phyloP scores from a whole-genome alignment of 805 yeast genomes.

The Saccharomycopsis microspora region DNA sequence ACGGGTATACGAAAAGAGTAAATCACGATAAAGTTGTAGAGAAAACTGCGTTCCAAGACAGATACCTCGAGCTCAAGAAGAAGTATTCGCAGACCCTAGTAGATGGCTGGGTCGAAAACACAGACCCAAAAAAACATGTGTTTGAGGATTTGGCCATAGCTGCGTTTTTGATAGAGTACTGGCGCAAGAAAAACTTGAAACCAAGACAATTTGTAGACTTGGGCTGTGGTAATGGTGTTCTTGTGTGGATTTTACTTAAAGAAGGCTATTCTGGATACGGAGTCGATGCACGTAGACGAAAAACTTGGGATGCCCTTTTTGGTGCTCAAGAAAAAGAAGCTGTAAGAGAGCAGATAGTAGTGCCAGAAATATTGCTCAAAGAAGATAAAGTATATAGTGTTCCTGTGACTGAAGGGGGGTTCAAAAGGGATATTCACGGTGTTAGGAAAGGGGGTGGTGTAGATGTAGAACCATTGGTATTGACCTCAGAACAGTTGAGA shows the following conservation, averaged over 20 bases:
- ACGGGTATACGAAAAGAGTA: conserved; percentile 81
- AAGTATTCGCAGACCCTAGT: conserved; percentile 68
- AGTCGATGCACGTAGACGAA: conserved; percentile 80
- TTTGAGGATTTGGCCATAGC: conserved; percentile 95
- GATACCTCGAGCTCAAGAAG: conserved; percentile 70
- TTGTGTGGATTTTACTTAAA: conserved; percentile 59
- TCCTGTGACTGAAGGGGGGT: conserved; percentile 23
- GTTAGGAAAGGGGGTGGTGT: conserved; percentile 9
- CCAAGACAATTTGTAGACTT: conserved; percentile 70
- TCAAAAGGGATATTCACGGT: conserved; percentile 13
- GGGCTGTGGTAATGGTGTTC: conserved; percentile 91
- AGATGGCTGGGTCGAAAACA: conserved; percentile 82
- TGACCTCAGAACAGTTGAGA: conserved; percentile 39
- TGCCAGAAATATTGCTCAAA: conserved; percentile 64
- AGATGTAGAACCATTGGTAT: conserved; percentile 17
- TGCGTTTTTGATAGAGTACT: conserved; percentile 80
- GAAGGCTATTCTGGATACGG: conserved; percentile 84
- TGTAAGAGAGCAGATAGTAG: conserved; percentile 65
- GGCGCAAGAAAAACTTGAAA: conserved; percentile 39
- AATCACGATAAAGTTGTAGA: conserved; percentile 80
- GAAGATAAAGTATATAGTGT: conserved; percentile 54
- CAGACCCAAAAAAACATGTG: conserved; percentile 92
- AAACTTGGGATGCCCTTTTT: conserved; percentile 66
- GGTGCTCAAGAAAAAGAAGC: conserved; percentile 45
- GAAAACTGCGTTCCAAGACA: conserved; percentile 71